phyloP scores from a whole-genome alignment of 768 basidiomycete genomes.

The Amanita rubescens region DNA sequence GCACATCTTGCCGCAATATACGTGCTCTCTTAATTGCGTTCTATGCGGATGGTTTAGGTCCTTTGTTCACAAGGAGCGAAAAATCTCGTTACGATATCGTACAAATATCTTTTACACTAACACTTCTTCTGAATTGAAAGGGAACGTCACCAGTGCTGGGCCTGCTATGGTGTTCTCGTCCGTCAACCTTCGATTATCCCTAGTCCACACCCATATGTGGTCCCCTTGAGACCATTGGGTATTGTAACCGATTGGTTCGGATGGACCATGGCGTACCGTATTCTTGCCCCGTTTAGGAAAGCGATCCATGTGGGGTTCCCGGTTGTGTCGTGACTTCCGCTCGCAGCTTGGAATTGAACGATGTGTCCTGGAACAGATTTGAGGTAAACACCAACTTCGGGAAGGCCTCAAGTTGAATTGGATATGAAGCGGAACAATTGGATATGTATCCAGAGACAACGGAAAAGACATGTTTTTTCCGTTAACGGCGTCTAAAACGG shows the following conservation, averaged over 20 bases:
- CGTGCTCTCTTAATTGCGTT: no score
- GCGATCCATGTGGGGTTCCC: slow-evolving; percentile 4
- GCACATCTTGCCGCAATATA: no score
- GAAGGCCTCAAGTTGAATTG: not conserved
- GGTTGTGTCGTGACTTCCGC: not conserved
- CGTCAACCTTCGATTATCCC: slow-evolving; percentile 21
- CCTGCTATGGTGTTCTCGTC: slow-evolving; percentile 52
- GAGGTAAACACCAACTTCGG: not conserved
- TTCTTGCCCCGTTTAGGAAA: slow-evolving; percentile 4
- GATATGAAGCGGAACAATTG: not conserved
- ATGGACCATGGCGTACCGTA: not conserved
- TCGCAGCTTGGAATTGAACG: not conserved
- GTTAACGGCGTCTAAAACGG: slow-evolving; percentile 4
- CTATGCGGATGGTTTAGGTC: no score
- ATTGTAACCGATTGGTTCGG: not conserved
- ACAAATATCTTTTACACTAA: not conserved
- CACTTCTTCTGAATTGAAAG: slow-evolving; percentile 21
- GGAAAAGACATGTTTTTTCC: slow-evolving; percentile 1
- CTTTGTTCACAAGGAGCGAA: not conserved
- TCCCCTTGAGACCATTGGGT: slow-evolving; percentile 38
- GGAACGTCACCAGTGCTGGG: slow-evolving; percentile 38
- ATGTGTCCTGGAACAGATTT: not conserved
- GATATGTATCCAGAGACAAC: not conserved
- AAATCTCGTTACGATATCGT: not conserved
- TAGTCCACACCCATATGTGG: slow-evolving; percentile 44